A percentile compares a stretch with the other conserved stretches of the same genome.
Evolutionary conservation across 2,329 filamentous ascomycete genomes (phyloP).

Genomic region (Colletotrichum falcatum): DNA sequence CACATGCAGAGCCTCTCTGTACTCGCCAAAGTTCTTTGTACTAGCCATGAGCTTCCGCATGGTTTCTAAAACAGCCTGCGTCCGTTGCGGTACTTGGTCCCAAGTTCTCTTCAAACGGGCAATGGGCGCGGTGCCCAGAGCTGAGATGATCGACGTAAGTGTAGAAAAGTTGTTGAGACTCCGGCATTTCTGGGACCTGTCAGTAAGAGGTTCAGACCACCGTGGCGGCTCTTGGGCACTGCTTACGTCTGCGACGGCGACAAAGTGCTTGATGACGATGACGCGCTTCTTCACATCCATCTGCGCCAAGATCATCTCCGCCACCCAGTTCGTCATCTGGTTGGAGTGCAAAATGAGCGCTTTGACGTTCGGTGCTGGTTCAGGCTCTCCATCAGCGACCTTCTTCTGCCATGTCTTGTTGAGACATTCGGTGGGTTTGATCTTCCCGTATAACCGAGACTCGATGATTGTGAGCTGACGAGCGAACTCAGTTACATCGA

Average conservation of each 20-base stretch:
- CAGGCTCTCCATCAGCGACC: constrained; percentile 80
- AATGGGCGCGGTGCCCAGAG: constrained; percentile 92
- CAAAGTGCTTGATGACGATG: constrained; percentile 98
- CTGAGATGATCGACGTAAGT: constrained; percentile 96
- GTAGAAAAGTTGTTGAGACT: constrained; percentile 96
- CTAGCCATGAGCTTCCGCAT: constrained; percentile 97
- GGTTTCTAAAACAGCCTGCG: constrained; percentile 81
- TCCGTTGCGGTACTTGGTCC: constrained; percentile 91
- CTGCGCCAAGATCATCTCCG: constrained; percentile 97
- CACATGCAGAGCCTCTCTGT: constrained; percentile 90
- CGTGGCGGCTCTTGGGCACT: background rate
- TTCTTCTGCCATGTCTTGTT: constrained; percentile 99
- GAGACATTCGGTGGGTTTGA: constrained; percentile 93
- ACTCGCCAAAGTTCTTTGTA: constrained; percentile 98
- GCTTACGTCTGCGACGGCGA: constrained; percentile 92
- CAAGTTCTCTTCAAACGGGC: constrained; percentile 93
- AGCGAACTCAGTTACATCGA: constrained; percentile 96
- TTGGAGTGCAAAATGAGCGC: constrained; percentile 97
- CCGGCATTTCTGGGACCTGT: constrained; percentile 82
- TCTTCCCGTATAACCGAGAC: constrained; percentile 92
- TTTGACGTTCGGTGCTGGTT: constrained; percentile 94
- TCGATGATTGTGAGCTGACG: constrained; percentile 97
- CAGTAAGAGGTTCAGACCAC: constrained; percentile 42
- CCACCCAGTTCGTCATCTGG: constrained; percentile 99
- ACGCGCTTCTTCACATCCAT: constrained; percentile 95